phyloP scores from a whole-genome alignment of 2,329 filamentous ascomycete species.

The Cercospora zeae-maydis region DNA sequence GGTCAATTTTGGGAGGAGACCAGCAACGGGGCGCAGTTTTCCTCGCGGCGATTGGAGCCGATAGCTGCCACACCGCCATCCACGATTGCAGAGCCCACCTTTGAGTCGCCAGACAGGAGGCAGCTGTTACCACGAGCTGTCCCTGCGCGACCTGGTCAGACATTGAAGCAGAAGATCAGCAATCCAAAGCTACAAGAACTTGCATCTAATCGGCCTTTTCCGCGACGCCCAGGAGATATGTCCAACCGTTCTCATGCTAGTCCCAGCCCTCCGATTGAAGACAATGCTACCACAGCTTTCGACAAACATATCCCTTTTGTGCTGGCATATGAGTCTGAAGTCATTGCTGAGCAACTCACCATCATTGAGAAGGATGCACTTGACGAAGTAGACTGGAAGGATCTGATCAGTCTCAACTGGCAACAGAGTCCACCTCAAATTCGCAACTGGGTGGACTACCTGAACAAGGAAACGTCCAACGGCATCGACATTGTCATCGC shows the following conservation, averaged over 20 bases:
- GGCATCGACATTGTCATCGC: slow-evolving; percentile 82
- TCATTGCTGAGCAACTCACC: slow-evolving; percentile 77
- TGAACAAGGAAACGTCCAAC: slow-evolving; percentile 54
- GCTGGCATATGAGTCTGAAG: slow-evolving; percentile 73
- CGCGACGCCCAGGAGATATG: slow-evolving; percentile 12
- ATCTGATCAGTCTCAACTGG: slow-evolving; percentile 79
- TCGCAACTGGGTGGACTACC: slow-evolving; percentile 71
- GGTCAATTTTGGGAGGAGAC: slow-evolving; percentile 52
- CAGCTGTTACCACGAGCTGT: slow-evolving; percentile 15
- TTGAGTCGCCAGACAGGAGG: slow-evolving; percentile 26
- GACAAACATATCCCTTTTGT: slow-evolving; percentile 70
- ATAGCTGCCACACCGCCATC: slow-evolving; percentile 37
- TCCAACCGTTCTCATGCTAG: slow-evolving; percentile 7
- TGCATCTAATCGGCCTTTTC: slow-evolving; percentile 25
- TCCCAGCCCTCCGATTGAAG: not conserved
- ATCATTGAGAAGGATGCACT: slow-evolving; percentile 82
- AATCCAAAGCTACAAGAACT: slow-evolving; percentile 22
- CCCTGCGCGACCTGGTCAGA: slow-evolving; percentile 17
- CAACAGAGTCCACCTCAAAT: slow-evolving; percentile 54
- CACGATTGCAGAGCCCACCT: slow-evolving; percentile 34
- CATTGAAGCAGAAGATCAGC: slow-evolving; percentile 25
- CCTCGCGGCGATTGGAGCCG: slow-evolving; percentile 18
- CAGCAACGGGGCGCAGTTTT: slow-evolving; percentile 29
- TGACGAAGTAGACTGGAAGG: slow-evolving; percentile 84
- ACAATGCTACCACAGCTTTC: slow-evolving; percentile 1